Conservation (phyloP, 108 stramenopile species). For the Schizochytrium sp. region DNA sequence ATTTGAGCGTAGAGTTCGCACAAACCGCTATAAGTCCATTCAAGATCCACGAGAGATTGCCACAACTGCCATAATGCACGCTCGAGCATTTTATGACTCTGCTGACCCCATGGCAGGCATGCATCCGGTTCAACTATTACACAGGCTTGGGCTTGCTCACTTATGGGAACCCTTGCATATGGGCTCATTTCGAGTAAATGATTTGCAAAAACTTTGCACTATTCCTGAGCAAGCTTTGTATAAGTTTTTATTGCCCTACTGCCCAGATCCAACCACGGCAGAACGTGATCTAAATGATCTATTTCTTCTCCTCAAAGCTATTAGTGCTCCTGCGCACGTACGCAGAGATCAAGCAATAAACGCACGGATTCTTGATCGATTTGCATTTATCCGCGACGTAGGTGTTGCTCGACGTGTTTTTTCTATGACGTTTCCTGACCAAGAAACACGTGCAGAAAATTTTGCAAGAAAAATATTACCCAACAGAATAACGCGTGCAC, state of each 20-base stretch:
- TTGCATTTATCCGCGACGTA: slow-evolving; percentile 12
- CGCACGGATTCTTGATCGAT: background rate
- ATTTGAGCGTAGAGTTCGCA: background rate
- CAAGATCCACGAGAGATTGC: background rate
- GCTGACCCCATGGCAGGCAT: background rate
- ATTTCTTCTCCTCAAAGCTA: background rate
- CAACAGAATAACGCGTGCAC: background rate
- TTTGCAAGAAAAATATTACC: background rate
- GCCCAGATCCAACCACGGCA: background rate
- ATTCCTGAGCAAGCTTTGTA: slow-evolving; percentile 13
- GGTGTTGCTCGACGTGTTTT: background rate
- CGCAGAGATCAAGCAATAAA: background rate
- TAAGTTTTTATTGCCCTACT: background rate
- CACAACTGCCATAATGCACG: slow-evolving; percentile 24
- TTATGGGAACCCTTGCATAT: background rate
- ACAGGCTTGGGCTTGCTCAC: slow-evolving; percentile 3
- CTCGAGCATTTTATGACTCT: slow-evolving; percentile 19
- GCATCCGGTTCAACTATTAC: background rate
- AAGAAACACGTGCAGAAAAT: slow-evolving; percentile 29
- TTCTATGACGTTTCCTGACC: background rate
- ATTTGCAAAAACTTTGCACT: background rate
- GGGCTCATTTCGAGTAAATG: slow-evolving; percentile 13
- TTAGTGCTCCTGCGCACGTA: background rate
- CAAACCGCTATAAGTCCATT: slow-evolving; percentile 18
- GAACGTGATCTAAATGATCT: background rate